Evolutionary conservation across 768 basidiomycete species (phyloP).

Genomic region (Phaffia australis): DNA sequence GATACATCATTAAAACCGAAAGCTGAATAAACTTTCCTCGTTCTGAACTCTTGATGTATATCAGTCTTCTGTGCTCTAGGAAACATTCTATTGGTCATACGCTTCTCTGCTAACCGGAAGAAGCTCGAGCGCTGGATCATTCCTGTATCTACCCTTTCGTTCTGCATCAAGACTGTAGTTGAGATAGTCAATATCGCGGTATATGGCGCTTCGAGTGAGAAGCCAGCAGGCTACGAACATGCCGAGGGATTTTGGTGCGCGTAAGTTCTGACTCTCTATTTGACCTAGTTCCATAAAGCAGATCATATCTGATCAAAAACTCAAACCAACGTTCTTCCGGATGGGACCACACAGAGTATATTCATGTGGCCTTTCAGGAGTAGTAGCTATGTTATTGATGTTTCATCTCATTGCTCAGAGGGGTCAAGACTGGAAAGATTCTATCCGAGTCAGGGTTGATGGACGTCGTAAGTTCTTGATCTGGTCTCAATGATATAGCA

Average conservation of each 20-base stretch:
- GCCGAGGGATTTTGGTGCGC: conserved; percentile 25
- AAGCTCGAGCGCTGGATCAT: conserved; percentile 7
- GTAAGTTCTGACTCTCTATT: background rate
- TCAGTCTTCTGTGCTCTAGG: conserved; percentile 15
- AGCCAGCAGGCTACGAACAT: background rate
- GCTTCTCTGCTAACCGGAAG: conserved; percentile 12
- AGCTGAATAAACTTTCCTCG: background rate
- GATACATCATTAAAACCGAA: background rate
- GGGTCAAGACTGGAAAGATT: conserved; percentile 12
- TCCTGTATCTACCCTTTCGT: conserved; percentile 9
- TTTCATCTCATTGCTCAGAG: conserved; percentile 11
- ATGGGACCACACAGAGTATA: background rate
- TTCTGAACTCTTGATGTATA: background rate
- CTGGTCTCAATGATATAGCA: background rate
- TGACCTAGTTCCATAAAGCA: background rate
- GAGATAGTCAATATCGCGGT: conserved; percentile 20
- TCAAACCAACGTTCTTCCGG: no score
- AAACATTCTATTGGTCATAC: conserved; percentile 14
- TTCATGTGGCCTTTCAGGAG: conserved; percentile 4
- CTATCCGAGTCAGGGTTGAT: conserved; percentile 12
- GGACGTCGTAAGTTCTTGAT: conserved; percentile 3
- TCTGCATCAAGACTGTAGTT: conserved; percentile 21
- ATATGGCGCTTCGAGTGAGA: background rate
- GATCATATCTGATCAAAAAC: background rate
- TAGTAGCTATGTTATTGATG: background rate